Evolutionary conservation across 805 yeast species (phyloP).

Genomic region (Maudiozyma turicensis): DNA sequence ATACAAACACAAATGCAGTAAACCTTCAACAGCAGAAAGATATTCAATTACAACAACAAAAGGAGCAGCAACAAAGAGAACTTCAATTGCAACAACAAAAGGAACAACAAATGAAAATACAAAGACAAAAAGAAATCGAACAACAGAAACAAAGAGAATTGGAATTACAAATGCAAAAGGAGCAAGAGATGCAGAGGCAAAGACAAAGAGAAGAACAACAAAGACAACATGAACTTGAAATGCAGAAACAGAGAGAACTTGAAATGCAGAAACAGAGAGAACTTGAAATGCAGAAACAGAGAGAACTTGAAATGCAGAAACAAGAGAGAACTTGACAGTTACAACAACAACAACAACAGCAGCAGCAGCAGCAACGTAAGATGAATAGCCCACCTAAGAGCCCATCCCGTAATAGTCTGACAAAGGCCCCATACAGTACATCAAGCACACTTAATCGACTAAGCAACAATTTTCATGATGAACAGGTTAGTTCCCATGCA

Average conservation of each 20-base stretch:
- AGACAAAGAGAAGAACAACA: not conserved
- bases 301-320: not conserved
- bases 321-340: not conserved
- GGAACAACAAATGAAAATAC: not conserved
- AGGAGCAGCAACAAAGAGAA: conserved; percentile 4
- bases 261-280: not conserved
- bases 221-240: not conserved
- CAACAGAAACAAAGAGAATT: not conserved
- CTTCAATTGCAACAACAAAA: not conserved
- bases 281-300: not conserved
- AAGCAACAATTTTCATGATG: conserved; percentile 8
- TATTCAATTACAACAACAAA: not conserved
- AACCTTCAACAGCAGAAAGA: too few species aligned
- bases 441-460: conserved; percentile 15
- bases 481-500: not conserved
- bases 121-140: not conserved
- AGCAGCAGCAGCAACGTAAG: too few species aligned
- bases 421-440: conserved; percentile 18
- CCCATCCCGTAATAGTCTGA: conserved; percentile 3
- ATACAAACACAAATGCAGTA: too few species aligned
- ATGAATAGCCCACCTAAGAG: not conserved
- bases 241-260: not conserved
- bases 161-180: not conserved
- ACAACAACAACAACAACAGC: conserved; percentile 2
- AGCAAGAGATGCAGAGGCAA: conserved; percentile 1